These are phyloP conservation scores for Cordyceps militaris DNA, from an alignment of 2,329 filamentous ascomycete genomes.

Conservation along the genomic window DNA sequence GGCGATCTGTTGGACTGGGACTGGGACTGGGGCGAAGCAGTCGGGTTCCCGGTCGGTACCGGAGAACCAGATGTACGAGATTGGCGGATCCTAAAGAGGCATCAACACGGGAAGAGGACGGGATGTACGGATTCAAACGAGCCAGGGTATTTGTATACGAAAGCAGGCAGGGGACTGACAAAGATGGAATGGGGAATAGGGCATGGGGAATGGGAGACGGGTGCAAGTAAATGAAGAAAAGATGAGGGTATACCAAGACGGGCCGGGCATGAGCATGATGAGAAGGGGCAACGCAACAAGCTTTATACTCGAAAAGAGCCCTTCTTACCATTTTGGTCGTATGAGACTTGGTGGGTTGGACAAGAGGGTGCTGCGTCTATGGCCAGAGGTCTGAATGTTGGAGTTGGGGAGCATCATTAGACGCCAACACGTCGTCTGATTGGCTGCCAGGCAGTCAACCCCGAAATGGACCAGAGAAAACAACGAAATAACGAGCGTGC, in stretches of 20 bases:
- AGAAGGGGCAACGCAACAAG: slow-evolving; percentile 2
- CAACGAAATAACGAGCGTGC: no score
- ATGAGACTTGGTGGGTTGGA: slow-evolving; percentile 12
- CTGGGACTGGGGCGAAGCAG: background rate
- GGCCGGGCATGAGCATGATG: background rate
- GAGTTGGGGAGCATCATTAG: background rate
- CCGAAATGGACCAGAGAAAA: background rate
- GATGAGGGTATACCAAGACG: background rate
- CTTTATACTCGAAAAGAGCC: slow-evolving; percentile 4
- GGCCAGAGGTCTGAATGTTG: background rate
- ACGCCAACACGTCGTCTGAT: background rate
- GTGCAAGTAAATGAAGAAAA: background rate
- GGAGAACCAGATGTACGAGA: background rate
- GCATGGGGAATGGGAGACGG: background rate
- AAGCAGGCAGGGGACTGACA: background rate
- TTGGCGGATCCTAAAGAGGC: slow-evolving; percentile 5
- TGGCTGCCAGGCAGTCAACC: background rate
- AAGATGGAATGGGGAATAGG: background rate
- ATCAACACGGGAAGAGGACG: slow-evolving; percentile 9
- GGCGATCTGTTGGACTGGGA: background rate
- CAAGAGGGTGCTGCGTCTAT: background rate
- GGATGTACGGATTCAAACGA: background rate
- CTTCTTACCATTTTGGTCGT: slow-evolving; percentile 10
- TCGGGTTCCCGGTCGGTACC: background rate
- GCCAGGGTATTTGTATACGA: background rate